These are phyloP conservation scores for Phialemonium atrogriseum DNA, from an alignment of 2,329 filamentous ascomycete genomes.

Conservation along the genomic window DNA sequence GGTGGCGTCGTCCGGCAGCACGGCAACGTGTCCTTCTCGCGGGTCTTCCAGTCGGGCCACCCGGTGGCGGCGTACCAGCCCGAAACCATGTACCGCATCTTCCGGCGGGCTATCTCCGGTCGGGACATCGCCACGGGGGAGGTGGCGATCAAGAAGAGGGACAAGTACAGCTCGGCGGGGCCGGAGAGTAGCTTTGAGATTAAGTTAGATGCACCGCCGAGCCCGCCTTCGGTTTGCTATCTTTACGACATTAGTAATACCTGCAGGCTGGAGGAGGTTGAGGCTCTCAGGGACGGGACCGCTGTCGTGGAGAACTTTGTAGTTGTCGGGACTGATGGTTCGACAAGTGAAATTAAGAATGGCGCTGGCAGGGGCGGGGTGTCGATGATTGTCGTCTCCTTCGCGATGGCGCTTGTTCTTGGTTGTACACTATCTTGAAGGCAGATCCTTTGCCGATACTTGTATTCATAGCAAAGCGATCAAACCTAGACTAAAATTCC, in stretches of 20 bases:
- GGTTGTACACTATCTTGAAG: no score
- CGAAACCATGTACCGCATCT: conserved; percentile 39
- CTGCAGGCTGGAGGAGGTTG: conserved; percentile 35
- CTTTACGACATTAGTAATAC: conserved; percentile 25
- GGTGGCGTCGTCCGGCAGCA: conserved; percentile 37
- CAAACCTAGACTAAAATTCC: no score
- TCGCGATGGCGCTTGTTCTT: not conserved
- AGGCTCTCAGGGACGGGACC: conserved; percentile 31
- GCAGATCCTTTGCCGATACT: no score
- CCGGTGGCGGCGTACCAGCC: conserved; percentile 43
- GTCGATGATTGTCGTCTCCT: not conserved
- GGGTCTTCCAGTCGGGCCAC: conserved; percentile 38
- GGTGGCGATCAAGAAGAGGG: conserved; percentile 24
- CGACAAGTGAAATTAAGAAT: not conserved
- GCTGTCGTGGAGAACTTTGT: conserved; percentile 37
- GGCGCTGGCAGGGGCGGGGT: not conserved
- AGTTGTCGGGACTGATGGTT: conserved; percentile 13
- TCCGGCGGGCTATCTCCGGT: conserved; percentile 37
- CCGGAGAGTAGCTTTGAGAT: conserved; percentile 30
- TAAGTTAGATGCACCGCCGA: conserved; percentile 31
- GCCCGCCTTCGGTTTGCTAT: conserved; percentile 34
- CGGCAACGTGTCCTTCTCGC: conserved; percentile 38
- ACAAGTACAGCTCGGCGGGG: conserved; percentile 24
- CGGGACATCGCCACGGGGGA: conserved; percentile 46
- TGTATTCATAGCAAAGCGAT: no score